These are phyloP conservation scores for Basipetospora chlamydospora DNA, from an alignment of 2,329 filamentous ascomycete species.

Conservation along the genomic window DNA sequence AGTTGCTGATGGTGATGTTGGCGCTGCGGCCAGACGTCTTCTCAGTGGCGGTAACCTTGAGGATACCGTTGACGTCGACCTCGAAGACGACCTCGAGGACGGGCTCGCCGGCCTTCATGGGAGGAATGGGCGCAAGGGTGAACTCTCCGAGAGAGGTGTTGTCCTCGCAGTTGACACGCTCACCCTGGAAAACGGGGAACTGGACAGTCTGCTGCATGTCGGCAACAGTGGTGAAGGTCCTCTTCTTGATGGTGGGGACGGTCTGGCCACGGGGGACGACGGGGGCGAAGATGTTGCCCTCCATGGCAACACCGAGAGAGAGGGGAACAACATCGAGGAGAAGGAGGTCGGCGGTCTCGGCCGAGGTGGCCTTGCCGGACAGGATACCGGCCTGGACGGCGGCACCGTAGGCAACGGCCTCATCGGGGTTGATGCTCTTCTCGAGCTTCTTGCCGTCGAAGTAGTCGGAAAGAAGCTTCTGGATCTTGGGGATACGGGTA, in stretches of 20 bases:
- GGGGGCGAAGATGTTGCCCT: slow-evolving; percentile 96
- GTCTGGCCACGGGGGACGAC: slow-evolving; percentile 72
- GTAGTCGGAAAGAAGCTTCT: slow-evolving; percentile 98
- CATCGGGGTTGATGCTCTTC: slow-evolving; percentile 99
- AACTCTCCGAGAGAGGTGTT: slow-evolving; percentile 98
- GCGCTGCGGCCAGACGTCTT: slow-evolving; percentile 95
- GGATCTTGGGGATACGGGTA: slow-evolving; percentile 96
- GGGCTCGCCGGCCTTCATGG: slow-evolving; percentile 88
- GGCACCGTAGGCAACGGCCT: slow-evolving; percentile 97
- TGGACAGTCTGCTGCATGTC: slow-evolving; percentile 69
- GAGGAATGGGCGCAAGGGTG: slow-evolving; percentile 74
- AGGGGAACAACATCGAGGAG: slow-evolving; percentile 93
- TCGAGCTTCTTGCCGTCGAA: slow-evolving; percentile 99
- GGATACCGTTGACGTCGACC: slow-evolving; percentile 99
- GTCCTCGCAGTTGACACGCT: slow-evolving; percentile 95
- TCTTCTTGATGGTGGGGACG: slow-evolving; percentile 70
- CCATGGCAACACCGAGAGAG: slow-evolving; percentile 97
- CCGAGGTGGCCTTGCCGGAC: slow-evolving; percentile 91
- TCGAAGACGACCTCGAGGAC: slow-evolving; percentile 97
- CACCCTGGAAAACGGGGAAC: slow-evolving; percentile 91
- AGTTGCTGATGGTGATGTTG: slow-evolving; percentile 99
- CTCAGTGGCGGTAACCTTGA: slow-evolving; percentile 98
- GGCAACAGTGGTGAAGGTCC: slow-evolving; percentile 77
- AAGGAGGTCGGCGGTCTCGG: slow-evolving; percentile 86
- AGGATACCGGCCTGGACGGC: slow-evolving; percentile 98